A percentile compares a stretch with the other conserved stretches of the same genome.
Conservation (phyloP, 257 asterid species). For the Nicotiana knightiana region DNA sequence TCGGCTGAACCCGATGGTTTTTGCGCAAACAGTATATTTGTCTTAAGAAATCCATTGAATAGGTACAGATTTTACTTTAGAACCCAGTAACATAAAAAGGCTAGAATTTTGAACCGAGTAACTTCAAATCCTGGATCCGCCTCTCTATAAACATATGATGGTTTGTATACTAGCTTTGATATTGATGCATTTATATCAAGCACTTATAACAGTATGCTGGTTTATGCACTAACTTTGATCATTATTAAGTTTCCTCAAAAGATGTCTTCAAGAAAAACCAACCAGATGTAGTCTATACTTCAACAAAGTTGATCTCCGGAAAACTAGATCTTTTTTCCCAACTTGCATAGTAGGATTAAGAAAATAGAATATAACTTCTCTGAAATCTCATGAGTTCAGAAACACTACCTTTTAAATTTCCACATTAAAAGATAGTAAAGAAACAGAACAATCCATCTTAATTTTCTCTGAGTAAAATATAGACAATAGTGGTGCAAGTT, state of each 20-base stretch:
- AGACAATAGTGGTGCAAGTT: not conserved
- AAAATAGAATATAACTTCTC: not conserved
- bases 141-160: not conserved
- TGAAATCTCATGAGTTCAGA: not conserved
- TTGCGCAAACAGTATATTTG: too few species aligned
- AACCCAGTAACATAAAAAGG: too few species aligned
- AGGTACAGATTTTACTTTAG: too few species aligned
- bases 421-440: not conserved
- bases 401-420: not conserved
- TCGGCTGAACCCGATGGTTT: too few species aligned
- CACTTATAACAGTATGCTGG: not conserved
- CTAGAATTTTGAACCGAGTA: too few species aligned
- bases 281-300: not conserved
- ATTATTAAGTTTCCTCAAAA: not conserved
- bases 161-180: not conserved
- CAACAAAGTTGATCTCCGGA: not conserved
- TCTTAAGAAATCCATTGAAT: too few species aligned
- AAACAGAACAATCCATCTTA: not conserved
- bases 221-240: not conserved
- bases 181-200: not conserved
- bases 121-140: too few species aligned
- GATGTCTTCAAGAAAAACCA: not conserved
- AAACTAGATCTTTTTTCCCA: not conserved
- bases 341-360: not conserved
- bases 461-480: not conserved